Percentiles rank a stretch among this genome's conserved stretches.
These are phyloP conservation scores for Entomortierella chlamydospora DNA, from an alignment of 192 early-diverging fungal genomes.

Conservation along the genomic window DNA sequence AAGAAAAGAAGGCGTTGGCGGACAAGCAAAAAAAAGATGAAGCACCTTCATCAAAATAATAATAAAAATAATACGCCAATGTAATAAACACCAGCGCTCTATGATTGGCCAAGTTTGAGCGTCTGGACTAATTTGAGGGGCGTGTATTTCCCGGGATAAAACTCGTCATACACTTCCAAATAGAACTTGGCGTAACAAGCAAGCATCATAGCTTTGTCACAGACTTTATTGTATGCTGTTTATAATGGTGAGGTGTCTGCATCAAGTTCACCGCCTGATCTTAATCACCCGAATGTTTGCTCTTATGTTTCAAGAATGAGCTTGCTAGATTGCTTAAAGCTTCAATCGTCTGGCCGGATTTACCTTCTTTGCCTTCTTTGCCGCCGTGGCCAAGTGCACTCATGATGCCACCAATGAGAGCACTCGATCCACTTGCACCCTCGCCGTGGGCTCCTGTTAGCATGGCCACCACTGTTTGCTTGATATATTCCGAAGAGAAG, in stretches of 20 bases:
- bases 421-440: constrained; percentile 5
- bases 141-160: background rate
- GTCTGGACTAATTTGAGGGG: background rate
- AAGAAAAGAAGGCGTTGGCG: constrained; percentile 8
- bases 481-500: constrained; percentile 48
- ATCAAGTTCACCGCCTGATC: too few relatives aligned
- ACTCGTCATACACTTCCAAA: too few relatives aligned
- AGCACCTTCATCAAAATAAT: background rate
- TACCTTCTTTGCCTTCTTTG: background rate
- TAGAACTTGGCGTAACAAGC: too few relatives aligned
- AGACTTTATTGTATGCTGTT: too few relatives aligned
- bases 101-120: too few relatives aligned
- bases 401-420: constrained; percentile 11
- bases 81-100: too few relatives aligned
- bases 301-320: constrained; percentile 16
- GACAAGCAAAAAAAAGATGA: background rate
- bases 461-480: constrained; percentile 26
- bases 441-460: constrained; percentile 16
- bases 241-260: too few relatives aligned
- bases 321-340: constrained; percentile 22
- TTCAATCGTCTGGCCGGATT: background rate
- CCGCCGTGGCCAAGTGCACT: background rate
- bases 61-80: background rate
- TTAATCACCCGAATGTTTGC: background rate
- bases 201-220: background rate